Evolutionary conservation across 495 filamentous ascomycete species (phyloP).

Genomic region (Podospora sp.): DNA sequence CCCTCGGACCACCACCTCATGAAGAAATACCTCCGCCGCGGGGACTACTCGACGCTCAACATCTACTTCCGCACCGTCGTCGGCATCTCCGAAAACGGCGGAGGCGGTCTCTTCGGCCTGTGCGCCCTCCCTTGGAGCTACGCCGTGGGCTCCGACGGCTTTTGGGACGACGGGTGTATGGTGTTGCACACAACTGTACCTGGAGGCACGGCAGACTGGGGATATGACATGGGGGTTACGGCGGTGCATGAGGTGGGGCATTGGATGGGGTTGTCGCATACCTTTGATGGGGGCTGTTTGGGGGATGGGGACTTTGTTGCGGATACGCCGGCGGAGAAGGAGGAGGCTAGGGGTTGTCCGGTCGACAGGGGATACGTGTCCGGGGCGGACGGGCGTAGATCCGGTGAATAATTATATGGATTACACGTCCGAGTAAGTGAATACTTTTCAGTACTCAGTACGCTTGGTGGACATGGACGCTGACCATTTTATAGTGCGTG

Average conservation of each 20-base stretch:
- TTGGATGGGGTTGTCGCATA: not conserved
- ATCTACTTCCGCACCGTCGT: not conserved
- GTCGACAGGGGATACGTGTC: not conserved
- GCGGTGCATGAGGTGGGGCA: not conserved
- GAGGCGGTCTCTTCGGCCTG: not conserved
- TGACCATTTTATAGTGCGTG: no score
- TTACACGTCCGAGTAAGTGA: not conserved
- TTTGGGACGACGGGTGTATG: not conserved
- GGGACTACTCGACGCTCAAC: not conserved
- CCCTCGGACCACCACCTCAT: not conserved
- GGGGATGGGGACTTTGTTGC: not conserved
- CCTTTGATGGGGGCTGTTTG: not conserved
- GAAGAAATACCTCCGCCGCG: not conserved
- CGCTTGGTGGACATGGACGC: no score
- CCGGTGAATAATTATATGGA: conserved; percentile 4
- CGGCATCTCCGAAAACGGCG: not conserved
- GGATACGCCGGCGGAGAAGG: not conserved
- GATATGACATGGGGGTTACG: not conserved
- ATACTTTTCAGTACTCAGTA: no score
- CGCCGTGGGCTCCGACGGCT: not conserved
- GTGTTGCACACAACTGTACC: not conserved
- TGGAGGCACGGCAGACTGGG: not conserved
- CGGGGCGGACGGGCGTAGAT: not conserved
- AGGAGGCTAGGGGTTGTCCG: not conserved
- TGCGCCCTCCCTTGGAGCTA: not conserved